Conservation (phyloP, 1,139 yeast genomes). For the Blastobotrys arbuscula region DNA sequence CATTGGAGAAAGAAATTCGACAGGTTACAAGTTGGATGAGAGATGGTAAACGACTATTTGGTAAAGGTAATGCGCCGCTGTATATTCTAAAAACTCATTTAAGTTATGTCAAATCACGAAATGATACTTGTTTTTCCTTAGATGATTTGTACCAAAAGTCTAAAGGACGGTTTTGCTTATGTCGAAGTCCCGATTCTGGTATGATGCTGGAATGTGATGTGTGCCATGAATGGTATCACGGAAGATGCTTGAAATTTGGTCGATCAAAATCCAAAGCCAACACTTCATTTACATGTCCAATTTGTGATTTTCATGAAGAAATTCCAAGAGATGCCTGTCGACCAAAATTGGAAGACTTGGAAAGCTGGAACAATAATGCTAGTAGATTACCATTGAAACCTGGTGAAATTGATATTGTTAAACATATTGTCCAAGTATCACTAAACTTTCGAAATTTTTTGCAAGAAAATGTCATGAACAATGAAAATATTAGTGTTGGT, state of each 20-base stretch:
- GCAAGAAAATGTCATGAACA: constrained; percentile 19
- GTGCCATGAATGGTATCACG: constrained; percentile 81
- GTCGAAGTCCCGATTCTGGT: constrained; percentile 60
- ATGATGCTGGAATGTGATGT: constrained; percentile 72
- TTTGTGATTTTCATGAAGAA: constrained; percentile 47
- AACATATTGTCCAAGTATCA: constrained; percentile 35
- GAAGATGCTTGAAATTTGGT: constrained; percentile 51
- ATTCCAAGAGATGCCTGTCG: constrained; percentile 33
- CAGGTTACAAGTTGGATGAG: constrained; percentile 42
- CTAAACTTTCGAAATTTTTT: constrained; percentile 27
- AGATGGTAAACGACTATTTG: constrained; percentile 37
- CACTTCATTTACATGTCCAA: constrained; percentile 57
- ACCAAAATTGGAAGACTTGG: constrained; percentile 37
- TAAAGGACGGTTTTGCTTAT: constrained; percentile 50
- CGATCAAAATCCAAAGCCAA: constrained; percentile 17
- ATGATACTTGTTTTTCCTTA: constrained; percentile 38
- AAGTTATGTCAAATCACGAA: constrained; percentile 34
- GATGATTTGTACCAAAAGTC: constrained; percentile 36
- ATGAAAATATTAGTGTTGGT: constrained; percentile 19
- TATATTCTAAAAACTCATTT: constrained; percentile 34
- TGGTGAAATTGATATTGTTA: constrained; percentile 26
- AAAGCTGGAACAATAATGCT: constrained; percentile 25
- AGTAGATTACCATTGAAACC: constrained; percentile 27
- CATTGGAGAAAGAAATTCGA: constrained; percentile 21
- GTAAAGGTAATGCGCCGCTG: constrained; percentile 35